Percentiles rank a stretch among this genome's conserved stretches.
These are phyloP conservation scores for Lachnellula subtilissima DNA, from an alignment of 2,329 filamentous ascomycete genomes.

Conservation along the genomic window DNA sequence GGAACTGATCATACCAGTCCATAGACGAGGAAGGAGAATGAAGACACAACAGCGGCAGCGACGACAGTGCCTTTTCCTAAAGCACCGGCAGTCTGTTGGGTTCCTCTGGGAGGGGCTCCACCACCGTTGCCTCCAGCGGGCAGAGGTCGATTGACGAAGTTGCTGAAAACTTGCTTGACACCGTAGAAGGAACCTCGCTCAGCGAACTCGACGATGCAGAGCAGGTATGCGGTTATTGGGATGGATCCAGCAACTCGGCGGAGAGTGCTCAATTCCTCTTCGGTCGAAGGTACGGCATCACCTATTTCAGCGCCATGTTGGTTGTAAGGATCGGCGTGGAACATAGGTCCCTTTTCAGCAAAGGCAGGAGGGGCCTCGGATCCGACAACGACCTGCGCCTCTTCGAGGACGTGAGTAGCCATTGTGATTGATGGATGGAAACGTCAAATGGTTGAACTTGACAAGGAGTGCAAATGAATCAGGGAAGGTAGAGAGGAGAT, in stretches of 20 bases:
- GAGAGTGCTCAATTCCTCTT: conserved; percentile 58
- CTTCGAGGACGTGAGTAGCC: neutral
- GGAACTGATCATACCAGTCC: conserved; percentile 27
- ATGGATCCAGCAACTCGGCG: conserved; percentile 60
- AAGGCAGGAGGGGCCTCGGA: conserved; percentile 13
- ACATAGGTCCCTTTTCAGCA: conserved; percentile 14
- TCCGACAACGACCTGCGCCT: neutral
- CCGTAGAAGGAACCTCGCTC: conserved; percentile 78
- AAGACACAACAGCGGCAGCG: conserved; percentile 48
- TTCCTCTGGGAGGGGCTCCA: conserved; percentile 34
- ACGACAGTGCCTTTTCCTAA: conserved; percentile 52
- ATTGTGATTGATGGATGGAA: neutral
- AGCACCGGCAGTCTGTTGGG: conserved; percentile 44
- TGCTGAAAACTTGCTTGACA: conserved; percentile 53
- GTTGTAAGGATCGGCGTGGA: conserved; percentile 9
- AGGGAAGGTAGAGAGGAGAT: no score
- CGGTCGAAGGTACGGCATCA: conserved; percentile 35
- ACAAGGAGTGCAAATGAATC: no score
- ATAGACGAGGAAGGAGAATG: conserved; percentile 48
- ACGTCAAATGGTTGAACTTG: neutral
- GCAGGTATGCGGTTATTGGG: conserved; percentile 61
- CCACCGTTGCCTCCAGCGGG: conserved; percentile 41
- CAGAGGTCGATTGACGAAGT: conserved; percentile 58
- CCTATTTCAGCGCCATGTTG: conserved; percentile 31
- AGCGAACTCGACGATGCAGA: conserved; percentile 69